phyloP scores from a whole-genome alignment of 164 flowering plant genomes.

The Umbellularia californica region DNA sequence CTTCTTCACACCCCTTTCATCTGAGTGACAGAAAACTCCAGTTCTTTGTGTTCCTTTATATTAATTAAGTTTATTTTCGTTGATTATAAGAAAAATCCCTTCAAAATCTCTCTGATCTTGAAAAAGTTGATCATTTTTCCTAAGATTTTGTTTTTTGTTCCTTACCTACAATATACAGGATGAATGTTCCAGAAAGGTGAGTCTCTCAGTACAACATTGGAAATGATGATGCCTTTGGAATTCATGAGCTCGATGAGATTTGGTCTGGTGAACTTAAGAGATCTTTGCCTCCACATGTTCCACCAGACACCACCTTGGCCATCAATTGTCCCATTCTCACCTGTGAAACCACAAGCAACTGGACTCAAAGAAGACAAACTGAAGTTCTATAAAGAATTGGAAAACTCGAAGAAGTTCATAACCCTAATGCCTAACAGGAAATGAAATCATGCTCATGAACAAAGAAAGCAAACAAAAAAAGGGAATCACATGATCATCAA shows the following conservation, averaged over 20 bases:
- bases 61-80: no score
- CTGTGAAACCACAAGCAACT: slow-evolving; percentile 27
- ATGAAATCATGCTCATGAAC: no score
- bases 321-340: slow-evolving; percentile 97
- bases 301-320: slow-evolving; percentile 99
- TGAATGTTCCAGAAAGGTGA: slow-evolving; percentile 98
- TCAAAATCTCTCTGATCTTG: no score
- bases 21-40: no score
- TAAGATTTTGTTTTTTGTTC: neutral
- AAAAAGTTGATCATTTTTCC: no score
- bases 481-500: no score
- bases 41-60: no score
- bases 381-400: neutral
- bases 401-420: no score
- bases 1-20: no score
- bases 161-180: slow-evolving; percentile 87
- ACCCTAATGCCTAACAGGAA: no score
- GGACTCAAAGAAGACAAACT: neutral
- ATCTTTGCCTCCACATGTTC: slow-evolving; percentile 92
- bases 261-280: slow-evolving; percentile 78
- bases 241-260: slow-evolving; percentile 77
- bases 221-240: slow-evolving; percentile 69
- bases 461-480: no score
- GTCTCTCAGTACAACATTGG: slow-evolving; percentile 72
- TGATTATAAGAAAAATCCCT: no score